A percentile compares a stretch with the other conserved stretches of the same genome.
Conservation (phyloP, 1,284 basidiomycete species). For the Ceratobasidium papillatum region DNA sequence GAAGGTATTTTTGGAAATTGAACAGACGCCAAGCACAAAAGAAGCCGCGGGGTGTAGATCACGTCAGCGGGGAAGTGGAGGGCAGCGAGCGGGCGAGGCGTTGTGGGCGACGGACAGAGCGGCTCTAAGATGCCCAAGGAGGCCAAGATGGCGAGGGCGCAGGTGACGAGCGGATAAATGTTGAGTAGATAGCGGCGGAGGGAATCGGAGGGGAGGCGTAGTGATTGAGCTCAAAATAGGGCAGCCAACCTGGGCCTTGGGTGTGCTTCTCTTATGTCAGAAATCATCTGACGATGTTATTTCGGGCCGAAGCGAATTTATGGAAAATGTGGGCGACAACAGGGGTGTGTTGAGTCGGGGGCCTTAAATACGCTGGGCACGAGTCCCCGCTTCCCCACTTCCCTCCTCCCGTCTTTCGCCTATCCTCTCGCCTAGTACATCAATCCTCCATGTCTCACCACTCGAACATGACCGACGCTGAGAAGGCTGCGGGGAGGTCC, state of each 20-base stretch:
- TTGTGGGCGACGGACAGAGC: not conserved
- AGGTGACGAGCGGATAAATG: not conserved
- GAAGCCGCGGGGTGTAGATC: conserved; percentile 12
- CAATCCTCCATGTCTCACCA: conserved; percentile 30
- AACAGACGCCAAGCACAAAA: conserved; percentile 12
- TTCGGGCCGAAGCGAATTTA: not conserved
- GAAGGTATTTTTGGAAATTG: conserved; percentile 33
- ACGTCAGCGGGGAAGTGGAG: conserved; percentile 21
- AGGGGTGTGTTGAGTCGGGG: not conserved
- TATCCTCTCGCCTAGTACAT: not conserved
- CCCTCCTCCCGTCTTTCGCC: conserved; percentile 38
- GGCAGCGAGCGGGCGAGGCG: not conserved
- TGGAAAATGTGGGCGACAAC: conserved; percentile 1
- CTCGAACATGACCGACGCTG: conserved; percentile 16
- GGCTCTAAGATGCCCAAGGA: not conserved
- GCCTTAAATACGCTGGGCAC: conserved; percentile 25
- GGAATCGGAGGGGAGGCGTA: not conserved
- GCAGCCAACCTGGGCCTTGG: not conserved
- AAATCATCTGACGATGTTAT: conserved; percentile 19
- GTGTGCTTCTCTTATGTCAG: conserved; percentile 6
- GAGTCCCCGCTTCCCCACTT: conserved; percentile 14
- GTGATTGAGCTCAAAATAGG: conserved; percentile 2
- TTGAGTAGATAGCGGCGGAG: not conserved
- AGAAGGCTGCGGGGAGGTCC: conserved; percentile 31
- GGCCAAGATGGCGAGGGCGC: not conserved